Conservation (phyloP, 768 basidiomycete species). For the Leccinum subgranulosum region DNA sequence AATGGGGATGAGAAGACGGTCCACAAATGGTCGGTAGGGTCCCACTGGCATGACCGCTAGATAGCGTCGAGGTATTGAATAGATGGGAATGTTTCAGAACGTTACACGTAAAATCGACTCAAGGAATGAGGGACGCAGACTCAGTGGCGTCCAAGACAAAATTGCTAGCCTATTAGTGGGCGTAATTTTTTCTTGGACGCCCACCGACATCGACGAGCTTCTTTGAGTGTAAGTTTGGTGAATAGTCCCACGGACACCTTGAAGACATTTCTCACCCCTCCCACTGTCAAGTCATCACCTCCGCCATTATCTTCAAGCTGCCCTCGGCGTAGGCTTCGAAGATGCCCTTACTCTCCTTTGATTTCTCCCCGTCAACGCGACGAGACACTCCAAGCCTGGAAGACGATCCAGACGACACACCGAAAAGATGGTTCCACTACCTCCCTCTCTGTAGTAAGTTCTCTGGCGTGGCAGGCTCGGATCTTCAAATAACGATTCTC, state of each 20-base stretch:
- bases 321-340: background rate
- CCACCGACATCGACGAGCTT: background rate
- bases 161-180: background rate
- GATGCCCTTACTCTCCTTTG: constrained; percentile 32
- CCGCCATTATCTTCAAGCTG: background rate
- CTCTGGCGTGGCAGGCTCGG: background rate
- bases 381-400: constrained; percentile 13
- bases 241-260: background rate
- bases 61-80: background rate
- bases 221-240: background rate
- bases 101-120: background rate
- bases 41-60: background rate
- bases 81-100: background rate
- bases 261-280: constrained; percentile 5
- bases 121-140: background rate
- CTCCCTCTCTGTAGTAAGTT: constrained; percentile 53
- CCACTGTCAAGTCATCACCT: background rate
- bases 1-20: background rate
- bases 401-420: constrained; percentile 34
- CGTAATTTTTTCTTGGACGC: background rate
- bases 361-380: constrained; percentile 15
- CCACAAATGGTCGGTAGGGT: background rate
- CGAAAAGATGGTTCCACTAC: constrained; percentile 55
- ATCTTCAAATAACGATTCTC: background rate
- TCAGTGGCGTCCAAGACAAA: background rate